Evolutionary conservation across 1,139 yeast genomes (phyloP), one percentile per base, ranked within the genome.

Genomic region (Petasospora fabianii): DNA sequence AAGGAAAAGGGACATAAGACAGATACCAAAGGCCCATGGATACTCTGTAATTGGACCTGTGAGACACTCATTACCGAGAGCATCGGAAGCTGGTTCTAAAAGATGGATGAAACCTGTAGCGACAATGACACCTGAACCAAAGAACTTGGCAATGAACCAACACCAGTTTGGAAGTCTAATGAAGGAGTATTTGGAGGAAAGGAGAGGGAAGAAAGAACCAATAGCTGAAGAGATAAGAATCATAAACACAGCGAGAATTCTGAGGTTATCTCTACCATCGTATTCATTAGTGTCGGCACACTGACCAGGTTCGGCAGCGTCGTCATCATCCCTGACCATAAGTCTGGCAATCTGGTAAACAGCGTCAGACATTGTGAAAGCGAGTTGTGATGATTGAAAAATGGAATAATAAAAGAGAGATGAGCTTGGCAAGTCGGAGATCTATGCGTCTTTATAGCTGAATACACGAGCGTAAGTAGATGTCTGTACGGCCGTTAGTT

Each of bases 91-190:
- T 0, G 96, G 96, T 51, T 81, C 80, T 51, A 88, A 67, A 46
- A 88, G 67, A 62, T 88, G 97, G 41, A 88, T 80, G 53, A 86
- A 83, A 0, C 95, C 88, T 2, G 96, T 88, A 1, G 96, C 92
- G 9, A 87, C 71, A 56, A 88, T 88, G 36, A 88, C 96, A 36
- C 97, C 97, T 1, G 95, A 82, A 45, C 97, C 97, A 59, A 88
- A 87, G 65, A 75, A 85, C 55, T 84, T 85, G 39, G 88, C 84
- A 73, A 81, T 64, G 55, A 84, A 77, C 59, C 83, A 86, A 41
- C 80, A 73, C 76, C 78, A 71, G 24, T 68, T 51, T 3, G 81
- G 87, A 49, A 77, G 55, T 46, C 72, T 65, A 34, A 80, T 64
- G 50, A 68, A 68, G 4, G 79, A 73, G 55, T 71, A 72, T 47